Evolutionary conservation across 129 eudicot species (phyloP), one percentile per base, ranked within the genome.

Genomic region (Artemisia annua): DNA sequence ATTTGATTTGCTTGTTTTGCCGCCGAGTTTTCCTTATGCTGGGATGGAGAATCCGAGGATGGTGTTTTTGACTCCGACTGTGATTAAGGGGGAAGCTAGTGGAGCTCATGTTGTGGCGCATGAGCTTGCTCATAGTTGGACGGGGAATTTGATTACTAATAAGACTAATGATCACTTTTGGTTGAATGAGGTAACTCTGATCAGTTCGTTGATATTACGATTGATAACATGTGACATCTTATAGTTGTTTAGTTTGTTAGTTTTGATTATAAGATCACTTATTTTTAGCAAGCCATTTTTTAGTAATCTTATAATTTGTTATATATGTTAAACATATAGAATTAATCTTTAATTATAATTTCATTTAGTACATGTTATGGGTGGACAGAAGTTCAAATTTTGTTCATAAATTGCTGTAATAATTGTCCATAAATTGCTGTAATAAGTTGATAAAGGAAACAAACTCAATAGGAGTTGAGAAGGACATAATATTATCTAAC

Each of bases 21-120:
- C 98, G 0, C 98, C 98, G 5, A 94, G 98, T 75, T 94, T 94
- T 77, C 98, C 98, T 10, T 86, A 87, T 48, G 98, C 96, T 17
- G 98, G 98, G 66, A 94, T 94, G 98, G 98, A 94, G 87, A 94
- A 94, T 82, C 98, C 98, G 13, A 80, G 98, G 70, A 90, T 90
- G 96, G 96, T 88, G 62, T 94, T 94, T 71, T 80, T 94, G 84
- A 94, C 98, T 1, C 98, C 98, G 0, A 94, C 98, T 0, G 97
- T 94, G 73, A 94, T 94, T 5, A 94, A 90, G 57, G 98, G 98
- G 18, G 98, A 94, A 50, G 92, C 97, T 4, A 94, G 83, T 71
- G 98, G 98, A 0, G 91, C 92, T 2, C 98, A 94, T 85, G 93
- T 94, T 24, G 98, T 94, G 71, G 98, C 98, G 1, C 98, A 94